Conservation (phyloP, 192 early-diverging fungal species). For the Podila minutissima region DNA sequence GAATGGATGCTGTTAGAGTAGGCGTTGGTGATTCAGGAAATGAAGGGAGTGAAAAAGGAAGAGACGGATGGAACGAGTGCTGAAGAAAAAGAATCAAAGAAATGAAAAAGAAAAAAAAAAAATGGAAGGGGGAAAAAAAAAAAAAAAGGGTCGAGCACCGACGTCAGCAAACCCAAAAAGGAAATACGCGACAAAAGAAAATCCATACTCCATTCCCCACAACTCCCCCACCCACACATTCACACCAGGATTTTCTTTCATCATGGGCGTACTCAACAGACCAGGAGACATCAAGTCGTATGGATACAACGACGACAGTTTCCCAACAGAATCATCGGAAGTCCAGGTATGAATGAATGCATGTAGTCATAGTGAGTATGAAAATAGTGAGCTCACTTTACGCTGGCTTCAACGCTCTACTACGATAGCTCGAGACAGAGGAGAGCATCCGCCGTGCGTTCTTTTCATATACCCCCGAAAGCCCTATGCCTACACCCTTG, state of each 20-base stretch:
- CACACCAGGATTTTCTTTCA: not conserved
- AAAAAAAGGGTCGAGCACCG: no score
- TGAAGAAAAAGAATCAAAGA: no score
- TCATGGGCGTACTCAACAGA: slow-evolving; percentile 43
- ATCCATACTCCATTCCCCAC: not conserved
- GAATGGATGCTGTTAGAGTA: no score
- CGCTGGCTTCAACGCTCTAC: not conserved
- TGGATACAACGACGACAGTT: slow-evolving; percentile 61
- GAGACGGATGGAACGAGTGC: no score
- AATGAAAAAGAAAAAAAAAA: no score
- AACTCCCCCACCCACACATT: not conserved
- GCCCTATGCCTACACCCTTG: slow-evolving; percentile 27
- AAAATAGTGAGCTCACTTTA: not conserved
- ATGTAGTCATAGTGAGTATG: not conserved
- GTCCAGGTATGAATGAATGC: slow-evolving; percentile 57
- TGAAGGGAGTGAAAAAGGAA: no score
- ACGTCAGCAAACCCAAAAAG: no score
- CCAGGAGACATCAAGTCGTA: slow-evolving; percentile 14
- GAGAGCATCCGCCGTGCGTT: slow-evolving; percentile 23
- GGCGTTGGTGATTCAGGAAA: no score
- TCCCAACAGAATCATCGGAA: slow-evolving; percentile 67
- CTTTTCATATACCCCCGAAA: slow-evolving; percentile 26
- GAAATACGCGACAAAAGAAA: not conserved
- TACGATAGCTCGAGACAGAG: slow-evolving; percentile 28
- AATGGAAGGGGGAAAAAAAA: no score